These are phyloP conservation scores for Nemania serpens DNA, from an alignment of 2,329 filamentous ascomycete genomes.

Conservation along the genomic window DNA sequence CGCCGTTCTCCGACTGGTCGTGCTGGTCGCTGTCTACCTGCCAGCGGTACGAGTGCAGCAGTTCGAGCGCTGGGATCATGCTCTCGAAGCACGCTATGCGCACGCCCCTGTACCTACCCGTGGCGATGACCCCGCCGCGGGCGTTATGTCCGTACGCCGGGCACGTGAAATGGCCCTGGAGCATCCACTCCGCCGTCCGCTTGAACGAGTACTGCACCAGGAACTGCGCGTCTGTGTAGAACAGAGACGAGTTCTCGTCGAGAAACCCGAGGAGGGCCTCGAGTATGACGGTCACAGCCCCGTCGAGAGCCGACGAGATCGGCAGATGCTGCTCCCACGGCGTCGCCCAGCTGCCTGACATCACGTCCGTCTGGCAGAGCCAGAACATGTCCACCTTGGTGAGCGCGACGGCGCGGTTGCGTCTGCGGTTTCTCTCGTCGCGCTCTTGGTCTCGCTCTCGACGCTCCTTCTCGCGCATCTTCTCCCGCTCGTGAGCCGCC, in stretches of 20 bases:
- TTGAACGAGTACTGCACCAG: background rate
- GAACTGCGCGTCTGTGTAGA: background rate
- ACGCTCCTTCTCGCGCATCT: conserved; percentile 7
- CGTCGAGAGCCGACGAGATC: conserved; percentile 11
- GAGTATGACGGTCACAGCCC: conserved; percentile 11
- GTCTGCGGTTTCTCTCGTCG: conserved; percentile 4
- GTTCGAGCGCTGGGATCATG: conserved; percentile 2
- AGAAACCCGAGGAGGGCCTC: conserved; percentile 12
- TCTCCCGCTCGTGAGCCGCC: conserved; percentile 10
- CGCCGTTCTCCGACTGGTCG: background rate
- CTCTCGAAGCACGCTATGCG: background rate
- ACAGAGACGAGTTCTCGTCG: conserved; percentile 1
- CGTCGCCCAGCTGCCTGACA: conserved; percentile 13
- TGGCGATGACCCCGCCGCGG: conserved; percentile 8
- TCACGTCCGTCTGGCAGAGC: conserved; percentile 5
- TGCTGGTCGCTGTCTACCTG: conserved; percentile 9
- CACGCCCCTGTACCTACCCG: background rate
- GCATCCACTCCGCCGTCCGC: conserved; percentile 7
- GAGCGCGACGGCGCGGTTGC: conserved; percentile 7
- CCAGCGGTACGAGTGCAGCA: conserved; percentile 10
- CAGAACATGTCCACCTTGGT: conserved; percentile 16
- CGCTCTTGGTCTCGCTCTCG: conserved; percentile 10
- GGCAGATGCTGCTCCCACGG: conserved; percentile 4
- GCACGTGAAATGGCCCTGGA: background rate
- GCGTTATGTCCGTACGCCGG: conserved; percentile 15